A percentile compares a stretch with the other conserved stretches of the same genome.
Conservation (phyloP, 2,329 filamentous ascomycete genomes). For the Penicillium sp. region DNA sequence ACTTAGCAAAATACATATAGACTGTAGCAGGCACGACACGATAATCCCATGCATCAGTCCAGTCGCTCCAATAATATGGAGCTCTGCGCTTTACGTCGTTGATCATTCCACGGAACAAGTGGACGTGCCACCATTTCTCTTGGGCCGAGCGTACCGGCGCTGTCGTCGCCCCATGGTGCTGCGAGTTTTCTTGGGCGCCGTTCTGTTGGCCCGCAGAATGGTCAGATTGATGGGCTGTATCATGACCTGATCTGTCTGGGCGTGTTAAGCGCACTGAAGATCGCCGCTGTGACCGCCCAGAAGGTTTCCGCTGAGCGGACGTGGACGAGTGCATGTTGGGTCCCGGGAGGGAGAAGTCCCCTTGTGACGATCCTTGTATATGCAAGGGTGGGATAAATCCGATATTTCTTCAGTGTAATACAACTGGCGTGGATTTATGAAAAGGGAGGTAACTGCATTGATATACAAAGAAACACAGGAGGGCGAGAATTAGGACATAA, state of each 20-base stretch:
- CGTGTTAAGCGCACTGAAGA: conserved; percentile 22
- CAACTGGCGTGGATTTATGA: neutral
- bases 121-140: conserved; percentile 68
- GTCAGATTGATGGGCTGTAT: conserved; percentile 8
- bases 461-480: neutral
- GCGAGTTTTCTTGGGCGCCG: conserved; percentile 4
- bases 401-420: neutral
- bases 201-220: conserved; percentile 7
- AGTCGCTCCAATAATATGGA: conserved; percentile 79
- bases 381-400: neutral
- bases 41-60: conserved; percentile 86
- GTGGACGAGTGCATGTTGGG: conserved; percentile 30
- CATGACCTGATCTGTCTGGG: conserved; percentile 15
- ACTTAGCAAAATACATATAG: conserved; percentile 97
- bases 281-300: conserved; percentile 25
- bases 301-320: conserved; percentile 26
- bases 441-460: neutral
- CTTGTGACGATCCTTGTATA: conserved; percentile 18
- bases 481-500: neutral
- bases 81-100: conserved; percentile 71
- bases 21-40: conserved; percentile 81
- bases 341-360: conserved; percentile 24
- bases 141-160: conserved; percentile 16
- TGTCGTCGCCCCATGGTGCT: conserved; percentile 9
- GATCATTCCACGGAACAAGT: conserved; percentile 73